Evolutionary conservation across 1,139 yeast species (phyloP), one percentile per base, ranked within the genome.

Genomic region (Nakaseomyces delphensis): DNA sequence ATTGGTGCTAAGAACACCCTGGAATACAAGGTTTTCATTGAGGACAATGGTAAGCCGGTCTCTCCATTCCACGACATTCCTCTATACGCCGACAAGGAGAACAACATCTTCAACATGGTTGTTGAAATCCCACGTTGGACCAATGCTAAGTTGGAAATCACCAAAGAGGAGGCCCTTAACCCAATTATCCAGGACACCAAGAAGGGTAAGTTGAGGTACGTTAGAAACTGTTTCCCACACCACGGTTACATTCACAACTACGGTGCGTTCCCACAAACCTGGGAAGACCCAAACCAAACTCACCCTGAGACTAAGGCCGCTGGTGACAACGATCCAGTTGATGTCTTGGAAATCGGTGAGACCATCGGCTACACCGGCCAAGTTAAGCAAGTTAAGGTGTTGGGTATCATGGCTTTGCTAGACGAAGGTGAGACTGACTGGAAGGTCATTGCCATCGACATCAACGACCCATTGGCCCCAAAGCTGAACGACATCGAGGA

Each of bases 231-330:
- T 51, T 89, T 85, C 75, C 98, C 98, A 27, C 93, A 82, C 71
- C 89, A 85, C 62, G 98, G 98, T 21, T 89, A 89, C 68, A 86
- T 91, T 50, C 95, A 85, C 68, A 89, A 89, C 68, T 89, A 89
- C 63, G 97, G 98, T 50, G 96, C 97, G n/a, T 75, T 91, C 65
- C 96, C 98, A 39, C 97, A 89, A 69, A 91, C 98, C 21, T 86
- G 95, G 95, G 96, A 86, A 66, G 94, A 86, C 58, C 93, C 93
- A 45, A 77, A 76, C 53, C 64, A 57, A 48, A 63, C 61, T 37
- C 83, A 81, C 67, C 81, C 84, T 50, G 91, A 81, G 62, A 81
- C 93, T 48, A 79, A 80, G 57, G 85, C 87, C 46, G 76, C 65
- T 52, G 95, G 96, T 55, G 96, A 86, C 64, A 81, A 84, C 63